Base-by-base conservation (phyloP, 495 filamentous ascomycete species). In the Friedmanniomyces simplex region DNA sequence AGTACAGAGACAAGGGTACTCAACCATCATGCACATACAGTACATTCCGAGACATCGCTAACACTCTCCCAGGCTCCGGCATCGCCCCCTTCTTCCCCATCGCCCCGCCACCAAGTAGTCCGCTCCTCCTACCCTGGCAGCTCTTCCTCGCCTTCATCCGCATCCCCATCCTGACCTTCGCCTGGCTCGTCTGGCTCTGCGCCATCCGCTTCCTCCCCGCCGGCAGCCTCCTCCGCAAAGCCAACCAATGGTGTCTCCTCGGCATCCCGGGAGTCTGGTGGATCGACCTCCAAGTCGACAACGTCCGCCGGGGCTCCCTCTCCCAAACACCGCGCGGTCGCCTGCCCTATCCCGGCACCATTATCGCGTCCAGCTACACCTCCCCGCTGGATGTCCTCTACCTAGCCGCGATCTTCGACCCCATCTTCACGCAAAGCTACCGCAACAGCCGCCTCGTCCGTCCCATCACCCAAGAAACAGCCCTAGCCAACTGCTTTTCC, bases 211-310 rank as follows among this genome's bases (percentile, higher is more conserved):
- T 83, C 80, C 79, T 96, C 1, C 91, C 89, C 0, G 81, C 95
- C n/a, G 88, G 88, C 0, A 82, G 81, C 11, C 68, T 89, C 36
- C 71, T 77, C 13, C 87, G 88, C 67, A 97, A 96, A 70, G 82
- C 89, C 16, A 77, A 84, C 39, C 68, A 97, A 28, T 97, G 94
- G 91, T 76, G 81, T 47, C 80, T 97, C 43, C 77, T 99, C 18
- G 84, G 82, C 30, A 84, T 90, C 22, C 87, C 89, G 0, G 91
- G 91, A 20, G 84, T 96, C 37, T 97, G 93, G 91, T 97, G 91
- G 91, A 85, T 96, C 50, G 93, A 97, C 71, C 76, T 99, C 0
- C 91, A 96, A 64, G 85, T 99, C 42, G 93, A 97, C 68, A 89
- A 91, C 30, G 93, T 99, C 36, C 85, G 85, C 71, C 89, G 88